A percentile compares a stretch with the other conserved stretches of the same genome.
These are phyloP conservation scores for Colletotrichum lentis DNA, from an alignment of 2,329 filamentous ascomycete species.

Conservation along the genomic window DNA sequence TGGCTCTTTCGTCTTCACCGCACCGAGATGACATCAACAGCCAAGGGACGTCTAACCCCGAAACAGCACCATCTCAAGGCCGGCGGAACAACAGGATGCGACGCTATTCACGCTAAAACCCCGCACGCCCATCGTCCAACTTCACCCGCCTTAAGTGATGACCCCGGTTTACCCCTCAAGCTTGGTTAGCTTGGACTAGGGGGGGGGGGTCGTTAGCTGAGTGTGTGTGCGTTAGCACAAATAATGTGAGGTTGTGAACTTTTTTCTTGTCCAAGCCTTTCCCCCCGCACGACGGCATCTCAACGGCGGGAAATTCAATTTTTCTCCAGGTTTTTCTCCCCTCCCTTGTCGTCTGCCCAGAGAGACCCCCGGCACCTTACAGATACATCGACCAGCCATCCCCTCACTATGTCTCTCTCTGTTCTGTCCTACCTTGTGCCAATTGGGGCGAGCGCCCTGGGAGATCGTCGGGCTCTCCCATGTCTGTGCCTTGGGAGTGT, in stretches of 20 bases:
- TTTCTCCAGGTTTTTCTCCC: slow-evolving; percentile 18
- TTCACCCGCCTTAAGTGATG: slow-evolving; percentile 11
- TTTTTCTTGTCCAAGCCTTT: slow-evolving; percentile 1
- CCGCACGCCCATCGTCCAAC: slow-evolving; percentile 23
- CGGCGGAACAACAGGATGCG: slow-evolving; percentile 31
- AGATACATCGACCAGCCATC: slow-evolving; percentile 15
- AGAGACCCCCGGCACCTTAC: slow-evolving; percentile 20
- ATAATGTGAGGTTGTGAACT: slow-evolving; percentile 14
- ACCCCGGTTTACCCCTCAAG: slow-evolving; percentile 10
- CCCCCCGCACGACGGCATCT: slow-evolving; percentile 20
- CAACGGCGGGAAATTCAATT: slow-evolving; percentile 3
- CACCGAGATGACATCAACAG: slow-evolving; percentile 31
- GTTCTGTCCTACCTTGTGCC: neutral
- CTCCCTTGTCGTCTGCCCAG: neutral
- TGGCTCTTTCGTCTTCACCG: slow-evolving; percentile 12
- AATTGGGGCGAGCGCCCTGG: neutral
- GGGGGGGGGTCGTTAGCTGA: slow-evolving; percentile 15
- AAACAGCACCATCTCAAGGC: slow-evolving; percentile 20
- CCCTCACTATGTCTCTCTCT: neutral
- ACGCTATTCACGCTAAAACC: slow-evolving; percentile 34
- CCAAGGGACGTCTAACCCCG: slow-evolving; percentile 1
- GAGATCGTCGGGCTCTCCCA: neutral
- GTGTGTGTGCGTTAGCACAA: neutral
- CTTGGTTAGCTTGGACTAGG: slow-evolving; percentile 19
- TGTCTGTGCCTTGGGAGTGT: slow-evolving; percentile 4